Percentiles rank a stretch among this genome's conserved stretches.
Conservation (phyloP, 2,329 filamentous ascomycete genomes). For the Cercospora sp. region DNA sequence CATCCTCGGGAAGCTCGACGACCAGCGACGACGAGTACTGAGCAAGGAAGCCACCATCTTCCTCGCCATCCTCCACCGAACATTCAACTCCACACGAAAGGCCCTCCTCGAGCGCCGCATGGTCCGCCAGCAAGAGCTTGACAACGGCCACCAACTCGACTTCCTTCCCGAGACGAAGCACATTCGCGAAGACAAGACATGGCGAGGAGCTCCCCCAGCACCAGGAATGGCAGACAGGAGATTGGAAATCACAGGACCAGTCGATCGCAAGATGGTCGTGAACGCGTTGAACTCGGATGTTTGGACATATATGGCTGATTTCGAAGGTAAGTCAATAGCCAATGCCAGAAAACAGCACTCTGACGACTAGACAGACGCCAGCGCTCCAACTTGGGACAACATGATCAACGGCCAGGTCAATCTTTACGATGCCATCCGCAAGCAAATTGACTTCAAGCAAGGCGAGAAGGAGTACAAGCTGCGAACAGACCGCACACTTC, state of each 20-base stretch:
- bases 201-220: constrained; percentile 88
- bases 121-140: constrained; percentile 86
- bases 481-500: constrained; percentile 79
- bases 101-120: constrained; percentile 81
- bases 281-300: constrained; percentile 95
- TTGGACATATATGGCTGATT: constrained; percentile 99
- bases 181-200: constrained; percentile 90
- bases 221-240: constrained; percentile 90
- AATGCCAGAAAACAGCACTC: neutral
- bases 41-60: constrained; percentile 88
- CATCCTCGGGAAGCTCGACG: constrained; percentile 76
- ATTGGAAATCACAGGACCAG: constrained; percentile 95
- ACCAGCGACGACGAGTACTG: constrained; percentile 84
- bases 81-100: constrained; percentile 89
- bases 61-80: constrained; percentile 89
- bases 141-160: constrained; percentile 83
- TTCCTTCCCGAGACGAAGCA: constrained; percentile 95
- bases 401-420: constrained; percentile 99
- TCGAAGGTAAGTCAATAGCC: constrained; percentile 70
- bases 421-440: constrained; percentile 91
- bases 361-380: constrained; percentile 66
- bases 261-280: constrained; percentile 98
- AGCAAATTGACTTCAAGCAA: constrained; percentile 93
- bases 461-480: constrained; percentile 97
- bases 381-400: constrained; percentile 96